Evolutionary conservation across 2,329 filamentous ascomycete species (phyloP).

Genomic region (Colletotrichum tamarilloi): DNA sequence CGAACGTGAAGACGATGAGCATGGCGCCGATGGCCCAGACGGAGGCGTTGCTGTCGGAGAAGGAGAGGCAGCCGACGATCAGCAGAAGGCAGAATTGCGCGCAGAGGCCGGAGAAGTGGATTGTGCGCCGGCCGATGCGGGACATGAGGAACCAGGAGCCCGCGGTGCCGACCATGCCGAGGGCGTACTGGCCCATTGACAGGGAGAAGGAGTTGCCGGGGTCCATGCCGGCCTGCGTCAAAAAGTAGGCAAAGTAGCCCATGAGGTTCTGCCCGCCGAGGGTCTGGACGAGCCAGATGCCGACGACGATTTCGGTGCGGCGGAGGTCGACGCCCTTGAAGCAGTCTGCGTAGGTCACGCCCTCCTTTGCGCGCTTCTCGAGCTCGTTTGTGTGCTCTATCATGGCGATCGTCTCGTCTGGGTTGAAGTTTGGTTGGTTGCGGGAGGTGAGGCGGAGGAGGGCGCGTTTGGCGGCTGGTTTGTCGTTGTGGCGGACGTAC

Average conservation of each 20-base stretch:
- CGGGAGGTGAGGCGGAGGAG: constrained; percentile 54
- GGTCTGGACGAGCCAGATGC: constrained; percentile 61
- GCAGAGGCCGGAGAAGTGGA: constrained; percentile 59
- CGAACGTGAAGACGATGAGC: constrained; percentile 63
- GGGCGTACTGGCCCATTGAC: constrained; percentile 59
- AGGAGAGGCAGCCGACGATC: constrained; percentile 53
- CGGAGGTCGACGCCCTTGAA: constrained; percentile 63
- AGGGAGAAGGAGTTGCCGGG: constrained; percentile 55
- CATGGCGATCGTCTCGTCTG: constrained; percentile 62
- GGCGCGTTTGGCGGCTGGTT: constrained; percentile 52
- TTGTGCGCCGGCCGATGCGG: constrained; percentile 59
- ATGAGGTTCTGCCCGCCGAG: constrained; percentile 61
- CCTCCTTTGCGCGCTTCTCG: constrained; percentile 55
- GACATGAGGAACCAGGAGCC: constrained; percentile 63
- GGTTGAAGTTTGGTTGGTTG: constrained; percentile 52
- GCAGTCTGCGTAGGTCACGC: constrained; percentile 60
- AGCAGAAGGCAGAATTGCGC: constrained; percentile 52
- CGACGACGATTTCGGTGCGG: constrained; percentile 63
- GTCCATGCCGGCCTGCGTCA: constrained; percentile 58
- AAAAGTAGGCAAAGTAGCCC: constrained; percentile 39
- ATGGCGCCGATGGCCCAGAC: constrained; percentile 58
- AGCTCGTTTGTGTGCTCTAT: constrained; percentile 65
- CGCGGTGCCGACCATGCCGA: constrained; percentile 63
- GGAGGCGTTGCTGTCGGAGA: constrained; percentile 45
- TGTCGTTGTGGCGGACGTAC: constrained; percentile 57